Evolutionary conservation across 345 rosid species (phyloP), one percentile per base, ranked within the genome.

Genomic region (Stellera chamaejasme): DNA sequence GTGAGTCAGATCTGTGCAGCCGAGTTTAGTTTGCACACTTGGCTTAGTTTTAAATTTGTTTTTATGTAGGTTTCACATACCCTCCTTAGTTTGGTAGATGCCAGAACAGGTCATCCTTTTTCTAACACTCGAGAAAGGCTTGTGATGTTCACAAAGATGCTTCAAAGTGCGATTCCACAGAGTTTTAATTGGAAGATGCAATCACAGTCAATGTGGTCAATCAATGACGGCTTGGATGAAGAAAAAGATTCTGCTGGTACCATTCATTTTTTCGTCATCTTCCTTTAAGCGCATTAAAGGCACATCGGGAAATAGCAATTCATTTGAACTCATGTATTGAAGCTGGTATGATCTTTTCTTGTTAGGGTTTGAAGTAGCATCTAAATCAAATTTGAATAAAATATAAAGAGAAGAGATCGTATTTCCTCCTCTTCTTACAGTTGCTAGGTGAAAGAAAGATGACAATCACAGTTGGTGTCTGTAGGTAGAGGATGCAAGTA

Each of bases 51-150:
- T 78, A 54, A 77, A 39, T 58, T 58, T 58, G 54, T 15, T 43
- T 71, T 49, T 55, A 16, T 78, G 70, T 70, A 93, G 99, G 96
- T 87, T 23, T 87, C 99, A 54, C 99, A 93, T 69, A 89, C 99
- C 48, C 86, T 93, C 69, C 99, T 93, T 60, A 83, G 88, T 79
- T 75, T 93, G 85, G 74, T 89, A 55, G 92, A 89, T 74, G 69
- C 95, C 14, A 72, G 65, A 83, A 79, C 87, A 49, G 74, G 85
- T 44, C 90, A 75, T 78, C 87, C 95, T 60, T 68, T 81, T 63
- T 57, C 79, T 48, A 86, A 79, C 32, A 70, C 85, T 61, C 77
- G 42, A 43, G 76, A 68, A 70, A 80, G 99, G 74, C 77, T 89
- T 49, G 62, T 74, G 54, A 66, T 79, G 44, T 80, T 89, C 59